Evolutionary conservation across 2,329 filamentous ascomycete genomes (phyloP).

Genomic region (Beauveria varroae): DNA sequence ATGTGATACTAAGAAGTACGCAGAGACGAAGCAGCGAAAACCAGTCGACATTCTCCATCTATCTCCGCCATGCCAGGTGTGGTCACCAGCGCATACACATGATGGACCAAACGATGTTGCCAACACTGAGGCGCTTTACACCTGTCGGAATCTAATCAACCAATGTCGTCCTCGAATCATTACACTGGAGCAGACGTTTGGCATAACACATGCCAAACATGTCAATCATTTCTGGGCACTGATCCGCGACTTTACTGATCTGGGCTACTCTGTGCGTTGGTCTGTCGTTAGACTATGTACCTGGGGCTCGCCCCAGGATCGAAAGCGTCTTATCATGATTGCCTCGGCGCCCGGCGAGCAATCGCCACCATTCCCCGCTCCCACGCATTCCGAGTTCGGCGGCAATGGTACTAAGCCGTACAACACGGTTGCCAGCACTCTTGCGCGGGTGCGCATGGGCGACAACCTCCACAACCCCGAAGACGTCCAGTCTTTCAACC

Average conservation of each 20-base stretch:
- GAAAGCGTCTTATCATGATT: conserved; percentile 48
- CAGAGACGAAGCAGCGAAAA: conserved; percentile 27
- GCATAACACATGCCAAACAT: conserved; percentile 49
- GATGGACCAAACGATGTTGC: conserved; percentile 61
- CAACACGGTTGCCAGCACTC: conserved; percentile 32
- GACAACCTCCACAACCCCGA: conserved; percentile 34
- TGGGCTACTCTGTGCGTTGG: conserved; percentile 66
- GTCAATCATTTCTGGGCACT: conserved; percentile 50
- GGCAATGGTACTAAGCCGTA: conserved; percentile 28
- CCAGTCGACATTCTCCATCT: conserved; percentile 64
- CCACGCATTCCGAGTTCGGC: conserved; percentile 47
- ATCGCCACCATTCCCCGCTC: conserved; percentile 56
- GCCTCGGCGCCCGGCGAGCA: conserved; percentile 60
- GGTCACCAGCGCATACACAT: conserved; percentile 63
- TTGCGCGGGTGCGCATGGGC: conserved; percentile 29
- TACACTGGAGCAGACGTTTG: conserved; percentile 74
- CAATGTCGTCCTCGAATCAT: conserved; percentile 57
- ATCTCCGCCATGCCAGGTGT: conserved; percentile 71
- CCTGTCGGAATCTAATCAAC: conserved; percentile 47
- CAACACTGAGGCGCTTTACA: conserved; percentile 55
- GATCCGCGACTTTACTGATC: conserved; percentile 54
- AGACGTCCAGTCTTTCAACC: conserved; percentile 19
- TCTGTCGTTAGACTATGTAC: conserved; percentile 45
- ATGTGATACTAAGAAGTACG: conserved; percentile 42
- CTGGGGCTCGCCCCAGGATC: conserved; percentile 43